These are phyloP conservation scores for Coemansia nantahalensis DNA, from an alignment of 192 early-diverging fungal species.

Conservation along the genomic window DNA sequence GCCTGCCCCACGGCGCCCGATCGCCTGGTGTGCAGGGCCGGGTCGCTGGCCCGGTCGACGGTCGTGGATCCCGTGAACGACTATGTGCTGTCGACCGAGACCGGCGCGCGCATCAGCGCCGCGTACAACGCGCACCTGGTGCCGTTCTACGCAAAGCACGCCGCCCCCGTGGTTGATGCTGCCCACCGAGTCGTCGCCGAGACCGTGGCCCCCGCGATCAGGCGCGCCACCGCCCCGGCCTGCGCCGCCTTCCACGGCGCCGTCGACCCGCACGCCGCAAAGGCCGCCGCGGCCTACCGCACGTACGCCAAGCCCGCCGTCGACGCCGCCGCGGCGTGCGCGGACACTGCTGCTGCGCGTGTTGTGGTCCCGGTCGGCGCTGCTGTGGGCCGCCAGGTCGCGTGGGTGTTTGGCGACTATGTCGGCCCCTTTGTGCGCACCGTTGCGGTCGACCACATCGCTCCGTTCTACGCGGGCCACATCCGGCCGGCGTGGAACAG, in stretches of 20 bases:
- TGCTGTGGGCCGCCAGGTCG: not conserved
- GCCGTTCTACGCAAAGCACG: conserved; percentile 50
- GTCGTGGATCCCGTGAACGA: conserved; percentile 25
- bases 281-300: conserved; percentile 11
- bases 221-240: conserved; percentile 20
- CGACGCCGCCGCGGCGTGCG: conserved; percentile 7
- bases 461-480: conserved; percentile 35
- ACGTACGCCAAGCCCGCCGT: conserved; percentile 26
- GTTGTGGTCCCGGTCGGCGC: conserved; percentile 15
- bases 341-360: conserved; percentile 3
- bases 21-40: conserved; percentile 31
- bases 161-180: conserved; percentile 13
- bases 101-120: conserved; percentile 35
- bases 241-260: conserved; percentile 19
- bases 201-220: conserved; percentile 20
- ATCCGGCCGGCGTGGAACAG: conserved; percentile 39
- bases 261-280: conserved; percentile 18
- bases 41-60: conserved; percentile 10
- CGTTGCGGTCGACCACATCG: conserved; percentile 26
- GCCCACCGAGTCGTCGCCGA: conserved; percentile 16
- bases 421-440: conserved; percentile 25
- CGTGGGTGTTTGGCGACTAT: conserved; percentile 13
- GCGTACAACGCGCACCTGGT: conserved; percentile 50
- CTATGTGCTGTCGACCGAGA: conserved; percentile 27
- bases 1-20: conserved; percentile 29